Conservation (phyloP, 2,329 filamentous ascomycete genomes). For the Dactylellina cionopaga region DNA sequence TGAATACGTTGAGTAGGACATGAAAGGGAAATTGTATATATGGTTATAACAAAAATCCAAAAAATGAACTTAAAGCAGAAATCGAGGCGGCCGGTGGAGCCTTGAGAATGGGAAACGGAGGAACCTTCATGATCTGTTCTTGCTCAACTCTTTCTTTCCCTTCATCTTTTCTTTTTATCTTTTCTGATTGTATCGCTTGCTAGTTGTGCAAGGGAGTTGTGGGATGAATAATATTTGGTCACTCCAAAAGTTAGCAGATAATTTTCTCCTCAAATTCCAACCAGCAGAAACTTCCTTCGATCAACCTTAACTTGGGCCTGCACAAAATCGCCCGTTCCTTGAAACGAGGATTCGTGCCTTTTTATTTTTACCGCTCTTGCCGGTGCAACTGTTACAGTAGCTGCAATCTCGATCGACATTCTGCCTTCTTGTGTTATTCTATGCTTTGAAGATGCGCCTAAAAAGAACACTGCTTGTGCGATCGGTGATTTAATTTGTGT, state of each 20-base stretch:
- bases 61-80: not conserved
- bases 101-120: not conserved
- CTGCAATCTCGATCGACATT: not conserved
- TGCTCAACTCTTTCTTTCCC: not conserved
- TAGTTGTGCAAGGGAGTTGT: not conserved
- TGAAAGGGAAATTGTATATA: not conserved
- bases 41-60: not conserved
- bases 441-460: not conserved
- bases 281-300: not conserved
- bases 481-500: not conserved
- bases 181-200: not conserved
- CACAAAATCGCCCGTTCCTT: not conserved
- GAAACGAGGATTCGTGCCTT: not conserved
- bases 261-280: not conserved
- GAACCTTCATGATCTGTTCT: not conserved
- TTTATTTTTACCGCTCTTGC: not conserved
- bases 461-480: not conserved
- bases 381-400: not conserved
- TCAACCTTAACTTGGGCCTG: not conserved
- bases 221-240: not conserved
- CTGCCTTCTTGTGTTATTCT: not conserved
- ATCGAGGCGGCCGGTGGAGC: not conserved
- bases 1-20: not conserved
- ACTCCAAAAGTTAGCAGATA: not conserved
- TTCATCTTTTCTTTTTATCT: not conserved